Percentiles rank a stretch among this genome's conserved stretches.
Evolutionary conservation across 2,329 filamentous ascomycete species (phyloP).

Genomic region (Diaporthe australafricana): DNA sequence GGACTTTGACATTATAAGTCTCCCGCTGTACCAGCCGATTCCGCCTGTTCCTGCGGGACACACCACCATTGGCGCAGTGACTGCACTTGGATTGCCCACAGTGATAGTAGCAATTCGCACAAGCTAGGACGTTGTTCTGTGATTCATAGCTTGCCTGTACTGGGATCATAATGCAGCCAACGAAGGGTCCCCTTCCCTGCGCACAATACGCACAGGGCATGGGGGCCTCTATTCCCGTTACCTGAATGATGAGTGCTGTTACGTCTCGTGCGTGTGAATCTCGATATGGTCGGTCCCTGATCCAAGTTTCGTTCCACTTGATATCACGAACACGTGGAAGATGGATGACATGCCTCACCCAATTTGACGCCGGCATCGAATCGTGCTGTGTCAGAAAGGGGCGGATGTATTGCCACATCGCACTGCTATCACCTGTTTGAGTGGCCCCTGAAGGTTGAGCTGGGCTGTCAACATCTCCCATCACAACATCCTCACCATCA

Average conservation of each 20-base stretch:
- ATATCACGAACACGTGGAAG: slow-evolving; percentile 45
- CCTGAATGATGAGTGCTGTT: slow-evolving; percentile 46
- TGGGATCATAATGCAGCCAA: slow-evolving; percentile 43
- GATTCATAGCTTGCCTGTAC: slow-evolving; percentile 25
- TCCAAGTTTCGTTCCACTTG: slow-evolving; percentile 44
- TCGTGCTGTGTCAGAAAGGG: slow-evolving; percentile 40
- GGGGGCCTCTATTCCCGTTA: slow-evolving; percentile 45
- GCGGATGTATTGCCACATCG: slow-evolving; percentile 45
- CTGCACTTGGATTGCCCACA: slow-evolving; percentile 33
- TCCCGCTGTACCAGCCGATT: slow-evolving; percentile 9
- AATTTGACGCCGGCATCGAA: slow-evolving; percentile 37
- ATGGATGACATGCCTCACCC: slow-evolving; percentile 41
- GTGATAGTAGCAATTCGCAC: slow-evolving; percentile 38
- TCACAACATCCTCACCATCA: neutral
- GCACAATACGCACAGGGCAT: slow-evolving; percentile 43
- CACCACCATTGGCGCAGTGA: neutral
- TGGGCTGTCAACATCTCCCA: neutral
- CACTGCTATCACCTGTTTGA: slow-evolving; percentile 2
- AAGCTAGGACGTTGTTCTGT: slow-evolving; percentile 23
- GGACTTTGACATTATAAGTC: slow-evolving; percentile 30
- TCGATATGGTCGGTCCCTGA: slow-evolving; percentile 36
- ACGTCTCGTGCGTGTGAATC: slow-evolving; percentile 44
- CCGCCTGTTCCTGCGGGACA: neutral
- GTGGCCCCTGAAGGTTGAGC: neutral
- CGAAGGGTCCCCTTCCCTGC: slow-evolving; percentile 43